These are phyloP conservation scores for Pythium inflatum DNA, from an alignment of 352 stramenopile species.

Conservation along the genomic window DNA sequence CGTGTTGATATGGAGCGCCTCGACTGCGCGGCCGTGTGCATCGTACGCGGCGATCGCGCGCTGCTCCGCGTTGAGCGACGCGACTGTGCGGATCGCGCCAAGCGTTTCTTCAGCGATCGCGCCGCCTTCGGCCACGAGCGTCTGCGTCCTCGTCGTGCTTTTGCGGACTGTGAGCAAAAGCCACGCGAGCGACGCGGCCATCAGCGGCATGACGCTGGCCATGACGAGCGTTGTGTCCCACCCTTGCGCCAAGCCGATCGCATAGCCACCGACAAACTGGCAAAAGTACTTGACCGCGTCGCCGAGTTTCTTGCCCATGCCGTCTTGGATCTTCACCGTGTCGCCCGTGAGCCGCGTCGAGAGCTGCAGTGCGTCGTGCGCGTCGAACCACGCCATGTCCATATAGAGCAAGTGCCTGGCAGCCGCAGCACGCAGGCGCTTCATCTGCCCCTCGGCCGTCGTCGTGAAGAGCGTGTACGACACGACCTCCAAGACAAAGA, in stretches of 20 bases:
- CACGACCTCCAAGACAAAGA: neutral
- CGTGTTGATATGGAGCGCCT: slow-evolving; percentile 40
- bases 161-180: neutral
- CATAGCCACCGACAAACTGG: neutral
- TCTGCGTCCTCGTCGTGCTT: slow-evolving; percentile 27
- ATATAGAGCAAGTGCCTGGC: neutral
- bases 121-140: slow-evolving; percentile 53
- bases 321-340: neutral
- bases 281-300: neutral
- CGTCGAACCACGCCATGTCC: slow-evolving; percentile 1
- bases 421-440: neutral
- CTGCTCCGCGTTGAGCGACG: slow-evolving; percentile 47
- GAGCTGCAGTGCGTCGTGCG: neutral
- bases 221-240: slow-evolving; percentile 4
- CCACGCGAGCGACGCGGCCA: neutral
- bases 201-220: neutral
- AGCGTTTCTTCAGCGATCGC: slow-evolving; percentile 65
- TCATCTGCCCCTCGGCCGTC: neutral
- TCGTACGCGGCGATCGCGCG: slow-evolving; percentile 50
- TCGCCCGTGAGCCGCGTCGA: slow-evolving; percentile 1
- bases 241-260: neutral
- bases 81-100: slow-evolving; percentile 62
- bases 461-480: slow-evolving; percentile 2
- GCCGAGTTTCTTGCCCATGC: neutral
- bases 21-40: slow-evolving; percentile 29